Base-by-base conservation (phyloP, 2,329 filamentous ascomycete species). In the Verticillium zaregamsianum region DNA sequence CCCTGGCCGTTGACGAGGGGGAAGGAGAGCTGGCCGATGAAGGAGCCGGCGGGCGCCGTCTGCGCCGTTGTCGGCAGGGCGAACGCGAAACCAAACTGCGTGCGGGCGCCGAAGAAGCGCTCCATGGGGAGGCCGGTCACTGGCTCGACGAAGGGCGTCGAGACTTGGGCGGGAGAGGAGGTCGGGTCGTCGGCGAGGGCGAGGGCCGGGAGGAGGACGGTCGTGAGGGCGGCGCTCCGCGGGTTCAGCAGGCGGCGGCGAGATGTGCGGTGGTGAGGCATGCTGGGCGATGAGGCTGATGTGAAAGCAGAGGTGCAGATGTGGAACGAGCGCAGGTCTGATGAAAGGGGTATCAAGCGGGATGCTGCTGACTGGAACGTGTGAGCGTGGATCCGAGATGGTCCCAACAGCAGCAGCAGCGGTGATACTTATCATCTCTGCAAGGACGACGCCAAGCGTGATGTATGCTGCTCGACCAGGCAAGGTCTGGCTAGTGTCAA, bases 1-100 rank as follows among this genome's bases (percentile, higher is more conserved):
- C 80, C 80, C 3, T 71, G 73, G 3, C 77, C 76, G 55, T 74
- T 73, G 12, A 65, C 66, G 2, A 76, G 70, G 0, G 76, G 77
- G 61, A 79, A 77, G 20, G 77, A 73, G 14, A 83, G 72, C 63
- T 82, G 80, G 8, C 77, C 79, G 57, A 82, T 81, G 69, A 81
- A 80, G 61, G 79, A 78, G n/a, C 61, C 58, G 11, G 59, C 39
- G n/a, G 65, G 55, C 66, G 75, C 14, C 65, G 72, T 65, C 0
- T 76, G 71, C 11, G 28, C 28, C 4, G 70, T 71, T 54, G 75
- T 68, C 3, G 78, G 78, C 1, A 82, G 72, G 6, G 79, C 78
- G 56, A 82, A 73, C 62, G 74, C 79, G 57, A 81, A 75, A 9
- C 64, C 72, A 63, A 75, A 80, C 25, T 71, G 71, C 1, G 77